A percentile compares a stretch with the other conserved stretches of the same genome.
These are phyloP conservation scores for Phlyctochytrium planicorne DNA, from an alignment of 192 early-diverging fungal genomes.

Conservation along the genomic window DNA sequence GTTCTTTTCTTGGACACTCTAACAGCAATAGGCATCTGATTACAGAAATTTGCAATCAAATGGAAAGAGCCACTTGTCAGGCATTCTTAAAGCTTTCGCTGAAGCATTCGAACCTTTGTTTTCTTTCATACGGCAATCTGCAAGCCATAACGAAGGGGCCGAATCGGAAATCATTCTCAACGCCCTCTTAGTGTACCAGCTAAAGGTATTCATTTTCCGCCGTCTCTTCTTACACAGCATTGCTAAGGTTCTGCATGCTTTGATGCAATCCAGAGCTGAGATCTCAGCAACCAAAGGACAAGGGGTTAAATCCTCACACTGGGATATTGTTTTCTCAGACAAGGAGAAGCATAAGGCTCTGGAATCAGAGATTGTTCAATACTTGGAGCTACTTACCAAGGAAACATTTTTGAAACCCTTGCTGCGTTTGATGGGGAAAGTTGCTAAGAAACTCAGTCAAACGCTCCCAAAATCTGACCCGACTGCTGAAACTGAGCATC, in stretches of 20 bases:
- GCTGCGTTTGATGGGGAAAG: constrained; percentile 18
- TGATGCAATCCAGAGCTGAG: not conserved
- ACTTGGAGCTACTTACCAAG: too few relatives aligned
- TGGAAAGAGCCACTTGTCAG: not conserved
- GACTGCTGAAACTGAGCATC: not conserved
- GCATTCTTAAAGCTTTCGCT: not conserved
- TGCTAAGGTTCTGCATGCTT: too few relatives aligned
- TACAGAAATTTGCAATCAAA: not conserved
- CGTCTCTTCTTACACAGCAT: too few relatives aligned
- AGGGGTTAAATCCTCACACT: not conserved
- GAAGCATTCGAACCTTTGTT: not conserved
- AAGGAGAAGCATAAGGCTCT: too few relatives aligned
- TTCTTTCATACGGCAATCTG: too few relatives aligned
- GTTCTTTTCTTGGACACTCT: not conserved
- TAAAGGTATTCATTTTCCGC: too few relatives aligned
- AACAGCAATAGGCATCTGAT: not conserved
- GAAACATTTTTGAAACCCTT: constrained; percentile 27
- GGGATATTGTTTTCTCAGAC: not conserved
- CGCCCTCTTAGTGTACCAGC: not conserved
- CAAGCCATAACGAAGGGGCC: not conserved
- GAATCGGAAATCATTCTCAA: not conserved
- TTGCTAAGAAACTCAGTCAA: constrained; percentile 13
- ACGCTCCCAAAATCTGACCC: constrained; percentile 1
- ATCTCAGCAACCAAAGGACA: not conserved
- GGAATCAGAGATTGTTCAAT: too few relatives aligned